These are phyloP conservation scores for Cyamopsis tetragonoloba DNA, from an alignment of 306 rosid species.

Conservation along the genomic window DNA sequence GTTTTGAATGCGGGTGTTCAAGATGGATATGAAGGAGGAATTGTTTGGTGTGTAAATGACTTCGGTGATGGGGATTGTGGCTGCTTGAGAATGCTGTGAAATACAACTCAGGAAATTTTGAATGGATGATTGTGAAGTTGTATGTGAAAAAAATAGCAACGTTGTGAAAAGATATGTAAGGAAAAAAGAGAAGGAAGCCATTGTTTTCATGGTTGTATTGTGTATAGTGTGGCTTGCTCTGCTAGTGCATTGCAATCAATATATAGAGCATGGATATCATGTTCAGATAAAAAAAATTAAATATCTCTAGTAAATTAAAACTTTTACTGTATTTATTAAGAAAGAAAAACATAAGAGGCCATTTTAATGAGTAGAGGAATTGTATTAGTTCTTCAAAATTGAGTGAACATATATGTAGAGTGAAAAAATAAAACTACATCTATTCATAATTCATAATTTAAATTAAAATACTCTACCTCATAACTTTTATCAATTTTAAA, in stretches of 20 bases:
- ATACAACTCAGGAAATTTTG: background rate
- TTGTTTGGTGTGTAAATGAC: constrained; percentile 1
- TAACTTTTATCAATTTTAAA: too few relatives aligned
- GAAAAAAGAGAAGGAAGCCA: background rate
- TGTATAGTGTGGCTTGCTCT: background rate
- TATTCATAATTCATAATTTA: too few relatives aligned
- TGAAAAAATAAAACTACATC: too few relatives aligned
- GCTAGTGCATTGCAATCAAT: background rate
- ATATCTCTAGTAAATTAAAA: too few relatives aligned
- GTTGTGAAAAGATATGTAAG: background rate
- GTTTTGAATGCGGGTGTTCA: constrained; percentile 15
- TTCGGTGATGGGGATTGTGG: background rate
- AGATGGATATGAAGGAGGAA: background rate
- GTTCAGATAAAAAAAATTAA: too few relatives aligned
- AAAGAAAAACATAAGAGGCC: too few relatives aligned
- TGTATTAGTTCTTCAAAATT: too few relatives aligned
- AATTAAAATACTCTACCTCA: too few relatives aligned
- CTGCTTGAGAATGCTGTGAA: background rate
- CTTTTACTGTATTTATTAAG: too few relatives aligned
- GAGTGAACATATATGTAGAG: too few relatives aligned
- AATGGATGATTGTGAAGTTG: background rate
- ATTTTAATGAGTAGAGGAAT: too few relatives aligned
- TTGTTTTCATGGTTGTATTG: background rate
- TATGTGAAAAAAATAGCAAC: background rate
- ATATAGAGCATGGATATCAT: background rate